A percentile compares a stretch with the other conserved stretches of the same genome.
Conservation (phyloP, 2,329 filamentous ascomycete genomes). For the Blastomyces parvus region DNA sequence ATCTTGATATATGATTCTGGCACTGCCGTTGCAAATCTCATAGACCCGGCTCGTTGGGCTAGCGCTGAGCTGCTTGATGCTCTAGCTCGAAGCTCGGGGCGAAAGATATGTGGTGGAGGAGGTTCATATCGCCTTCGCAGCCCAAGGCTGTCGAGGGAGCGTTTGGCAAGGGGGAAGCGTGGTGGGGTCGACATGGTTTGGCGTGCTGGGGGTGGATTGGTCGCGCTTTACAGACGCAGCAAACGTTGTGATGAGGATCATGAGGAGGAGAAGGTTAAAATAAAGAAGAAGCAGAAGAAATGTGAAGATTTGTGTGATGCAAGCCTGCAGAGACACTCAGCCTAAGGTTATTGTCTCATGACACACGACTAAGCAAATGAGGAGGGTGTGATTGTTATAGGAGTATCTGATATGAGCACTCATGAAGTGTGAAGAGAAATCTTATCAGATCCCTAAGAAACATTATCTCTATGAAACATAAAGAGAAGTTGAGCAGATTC, state of each 20-base stretch:
- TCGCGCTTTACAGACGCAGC: neutral
- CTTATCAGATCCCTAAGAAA: neutral
- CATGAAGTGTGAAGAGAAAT: neutral
- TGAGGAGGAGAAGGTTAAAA: neutral
- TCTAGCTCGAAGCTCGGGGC: neutral
- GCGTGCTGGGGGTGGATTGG: neutral
- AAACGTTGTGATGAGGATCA: neutral
- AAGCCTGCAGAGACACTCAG: neutral
- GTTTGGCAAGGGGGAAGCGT: neutral
- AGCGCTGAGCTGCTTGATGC: neutral
- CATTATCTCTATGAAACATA: neutral
- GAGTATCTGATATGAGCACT: no score
- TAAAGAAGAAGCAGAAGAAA: no score
- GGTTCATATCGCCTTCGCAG: neutral
- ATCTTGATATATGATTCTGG: neutral
- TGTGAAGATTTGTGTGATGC: neutral
- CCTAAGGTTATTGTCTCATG: neutral
- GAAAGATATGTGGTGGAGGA: neutral
- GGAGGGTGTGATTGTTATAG: neutral
- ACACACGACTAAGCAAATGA: neutral
- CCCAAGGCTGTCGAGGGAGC: conserved; percentile 4
- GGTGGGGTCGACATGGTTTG: neutral
- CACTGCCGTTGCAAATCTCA: conserved; percentile 1
- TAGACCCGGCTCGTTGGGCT: neutral
- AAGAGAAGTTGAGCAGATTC: neutral